Evolutionary conservation across 2,329 filamentous ascomycete species (phyloP).

Genomic region (Thermochaetoides dissita): DNA sequence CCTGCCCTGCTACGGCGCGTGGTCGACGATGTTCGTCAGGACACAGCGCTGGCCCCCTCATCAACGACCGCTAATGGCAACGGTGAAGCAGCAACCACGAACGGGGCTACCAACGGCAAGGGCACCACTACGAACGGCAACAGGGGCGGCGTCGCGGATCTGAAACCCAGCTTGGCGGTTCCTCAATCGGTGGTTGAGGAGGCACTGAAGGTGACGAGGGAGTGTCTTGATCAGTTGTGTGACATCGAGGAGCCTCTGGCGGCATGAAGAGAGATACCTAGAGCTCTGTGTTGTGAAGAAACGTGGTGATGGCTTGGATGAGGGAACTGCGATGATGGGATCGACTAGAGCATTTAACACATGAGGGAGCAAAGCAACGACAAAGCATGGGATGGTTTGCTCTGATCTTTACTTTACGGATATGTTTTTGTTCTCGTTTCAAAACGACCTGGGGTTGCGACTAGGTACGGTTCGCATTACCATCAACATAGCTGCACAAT

Average conservation of each 20-base stretch:
- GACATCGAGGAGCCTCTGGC: conserved; percentile 20
- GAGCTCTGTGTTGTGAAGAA: too few relatives aligned
- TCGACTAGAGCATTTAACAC: too few relatives aligned
- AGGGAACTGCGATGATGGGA: too few relatives aligned
- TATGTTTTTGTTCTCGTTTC: too few relatives aligned
- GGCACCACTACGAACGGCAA: conserved; percentile 22
- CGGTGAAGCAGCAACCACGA: background rate
- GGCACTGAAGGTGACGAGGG: conserved; percentile 44
- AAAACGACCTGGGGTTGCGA: too few relatives aligned
- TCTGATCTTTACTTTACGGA: too few relatives aligned
- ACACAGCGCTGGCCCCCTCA: conserved; percentile 22
- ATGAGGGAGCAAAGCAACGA: too few relatives aligned
- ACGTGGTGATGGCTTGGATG: too few relatives aligned
- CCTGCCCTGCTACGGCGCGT: conserved; percentile 46
- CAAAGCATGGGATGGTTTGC: too few relatives aligned
- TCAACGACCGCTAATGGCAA: conserved; percentile 13
- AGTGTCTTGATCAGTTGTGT: conserved; percentile 40
- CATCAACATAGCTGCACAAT: too few relatives aligned
- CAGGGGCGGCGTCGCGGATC: conserved; percentile 5
- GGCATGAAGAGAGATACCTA: background rate
- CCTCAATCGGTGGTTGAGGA: conserved; percentile 48
- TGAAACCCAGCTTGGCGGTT: conserved; percentile 34
- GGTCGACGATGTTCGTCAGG: conserved; percentile 46
- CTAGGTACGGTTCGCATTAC: too few relatives aligned
- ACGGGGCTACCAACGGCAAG: conserved; percentile 19